These are phyloP conservation scores for Trametes villosa DNA, from an alignment of 768 basidiomycete species.

Conservation along the genomic window DNA sequence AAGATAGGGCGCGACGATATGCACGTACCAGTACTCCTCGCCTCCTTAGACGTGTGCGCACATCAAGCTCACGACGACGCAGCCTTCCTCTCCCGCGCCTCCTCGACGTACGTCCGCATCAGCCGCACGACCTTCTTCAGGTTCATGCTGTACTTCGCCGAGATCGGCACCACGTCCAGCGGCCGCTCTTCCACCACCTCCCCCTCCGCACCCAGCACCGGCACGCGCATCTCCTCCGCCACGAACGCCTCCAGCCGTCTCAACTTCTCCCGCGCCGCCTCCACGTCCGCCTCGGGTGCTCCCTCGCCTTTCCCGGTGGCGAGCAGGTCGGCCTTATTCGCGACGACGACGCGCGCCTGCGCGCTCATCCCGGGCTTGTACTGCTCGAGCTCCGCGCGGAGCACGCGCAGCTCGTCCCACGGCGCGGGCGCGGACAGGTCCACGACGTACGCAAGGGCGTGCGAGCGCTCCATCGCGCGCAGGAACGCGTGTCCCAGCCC, in stretches of 20 bases:
- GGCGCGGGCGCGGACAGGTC: constrained; percentile 79
- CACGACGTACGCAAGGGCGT: constrained; percentile 89
- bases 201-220: constrained; percentile 22
- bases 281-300: constrained; percentile 51
- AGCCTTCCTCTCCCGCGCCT: constrained; percentile 39
- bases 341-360: constrained; percentile 81
- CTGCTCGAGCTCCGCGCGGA: constrained; percentile 83
- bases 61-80: neutral
- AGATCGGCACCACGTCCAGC: constrained; percentile 78
- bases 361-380: constrained; percentile 79
- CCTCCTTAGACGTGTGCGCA: neutral
- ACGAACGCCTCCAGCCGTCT: constrained; percentile 60
- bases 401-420: constrained; percentile 72
- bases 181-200: constrained; percentile 34
- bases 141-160: constrained; percentile 88
- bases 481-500: constrained; percentile 95
- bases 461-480: constrained; percentile 89
- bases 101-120: constrained; percentile 68
- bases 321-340: constrained; percentile 94
- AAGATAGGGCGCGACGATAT: too few relatives aligned
- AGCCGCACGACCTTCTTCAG: constrained; percentile 66
- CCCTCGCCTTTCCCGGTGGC: constrained; percentile 50
- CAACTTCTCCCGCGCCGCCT: constrained; percentile 61
- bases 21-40: too few relatives aligned
- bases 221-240: constrained; percentile 44